Percentiles rank a stretch among this genome's conserved stretches.
These are phyloP conservation scores for Aspergillus ibericus DNA, from an alignment of 2,329 filamentous ascomycete species.

Conservation along the genomic window DNA sequence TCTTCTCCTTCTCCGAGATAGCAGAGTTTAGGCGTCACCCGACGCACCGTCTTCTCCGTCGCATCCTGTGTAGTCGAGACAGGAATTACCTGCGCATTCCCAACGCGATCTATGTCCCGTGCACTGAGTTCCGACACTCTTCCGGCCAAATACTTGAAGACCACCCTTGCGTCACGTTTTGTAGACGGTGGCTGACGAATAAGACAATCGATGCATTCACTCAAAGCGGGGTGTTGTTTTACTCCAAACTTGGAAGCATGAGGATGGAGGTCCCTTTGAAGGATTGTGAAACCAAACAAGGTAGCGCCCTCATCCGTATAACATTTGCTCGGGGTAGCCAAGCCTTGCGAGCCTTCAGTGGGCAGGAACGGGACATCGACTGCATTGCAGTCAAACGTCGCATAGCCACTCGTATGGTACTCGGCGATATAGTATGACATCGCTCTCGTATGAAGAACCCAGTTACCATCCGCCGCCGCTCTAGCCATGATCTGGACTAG, in stretches of 20 bases:
- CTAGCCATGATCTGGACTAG: conserved; percentile 76
- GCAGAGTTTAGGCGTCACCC: conserved; percentile 69
- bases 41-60: conserved; percentile 50
- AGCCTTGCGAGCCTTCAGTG: conserved; percentile 61
- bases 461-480: conserved; percentile 53
- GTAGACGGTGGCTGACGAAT: conserved; percentile 70
- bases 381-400: conserved; percentile 58
- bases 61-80: conserved; percentile 43
- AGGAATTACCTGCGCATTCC: conserved; percentile 70
- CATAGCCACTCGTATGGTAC: conserved; percentile 76
- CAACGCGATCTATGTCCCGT: conserved; percentile 60
- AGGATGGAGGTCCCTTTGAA: conserved; percentile 71
- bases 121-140: conserved; percentile 72
- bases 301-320: conserved; percentile 77
- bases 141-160: conserved; percentile 82
- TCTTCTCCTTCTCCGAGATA: conserved; percentile 73
- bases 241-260: conserved; percentile 89
- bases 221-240: conserved; percentile 74
- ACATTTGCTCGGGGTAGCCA: conserved; percentile 73
- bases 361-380: conserved; percentile 67
- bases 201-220: conserved; percentile 72
- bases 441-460: conserved; percentile 62
- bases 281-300: conserved; percentile 76
- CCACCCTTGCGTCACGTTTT: conserved; percentile 62
- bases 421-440: conserved; percentile 82